phyloP scores from a whole-genome alignment of 495 filamentous ascomycete species.

The Zalerion maritima region DNA sequence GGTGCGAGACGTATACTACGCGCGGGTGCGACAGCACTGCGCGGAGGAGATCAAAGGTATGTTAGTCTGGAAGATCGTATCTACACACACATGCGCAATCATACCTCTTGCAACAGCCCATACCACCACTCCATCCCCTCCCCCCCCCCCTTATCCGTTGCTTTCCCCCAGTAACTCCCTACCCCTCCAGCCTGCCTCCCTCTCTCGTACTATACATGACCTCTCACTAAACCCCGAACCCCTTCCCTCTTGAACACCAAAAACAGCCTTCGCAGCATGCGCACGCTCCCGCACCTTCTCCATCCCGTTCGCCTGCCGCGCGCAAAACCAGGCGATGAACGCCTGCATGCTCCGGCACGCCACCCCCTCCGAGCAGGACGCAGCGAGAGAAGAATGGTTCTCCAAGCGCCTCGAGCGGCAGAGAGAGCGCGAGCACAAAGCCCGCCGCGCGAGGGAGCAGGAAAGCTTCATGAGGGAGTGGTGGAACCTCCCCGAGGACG shows the following conservation, averaged over 20 bases:
- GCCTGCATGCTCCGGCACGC: constrained; percentile 78
- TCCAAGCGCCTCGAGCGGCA: constrained; percentile 50
- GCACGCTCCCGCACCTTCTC: constrained; percentile 71
- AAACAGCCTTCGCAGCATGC: constrained; percentile 75
- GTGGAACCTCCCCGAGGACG: constrained; percentile 41
- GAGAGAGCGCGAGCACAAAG: constrained; percentile 45
- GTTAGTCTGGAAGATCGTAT: constrained; percentile 8
- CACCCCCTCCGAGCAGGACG: constrained; percentile 71
- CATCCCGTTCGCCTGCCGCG: constrained; percentile 70
- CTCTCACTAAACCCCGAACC: neutral
- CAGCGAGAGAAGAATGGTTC: constrained; percentile 91
- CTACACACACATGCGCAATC: neutral
- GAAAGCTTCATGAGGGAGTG: constrained; percentile 44
- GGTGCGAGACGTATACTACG: constrained; percentile 81
- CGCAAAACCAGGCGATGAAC: constrained; percentile 74
- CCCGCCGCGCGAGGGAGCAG: constrained; percentile 37
- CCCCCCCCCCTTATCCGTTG: neutral
- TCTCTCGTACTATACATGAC: constrained; percentile 1
- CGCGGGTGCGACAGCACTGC: constrained; percentile 65
- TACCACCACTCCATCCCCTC: constrained; percentile 3
- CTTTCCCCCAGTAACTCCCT: constrained; percentile 1
- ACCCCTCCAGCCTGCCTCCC: neutral
- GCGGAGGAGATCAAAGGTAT: constrained; percentile 75
- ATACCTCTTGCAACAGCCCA: neutral
- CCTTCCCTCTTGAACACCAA: neutral